Evolutionary conservation across 345 rosid genomes (phyloP).

Genomic region (Rhizophora mangle): DNA sequence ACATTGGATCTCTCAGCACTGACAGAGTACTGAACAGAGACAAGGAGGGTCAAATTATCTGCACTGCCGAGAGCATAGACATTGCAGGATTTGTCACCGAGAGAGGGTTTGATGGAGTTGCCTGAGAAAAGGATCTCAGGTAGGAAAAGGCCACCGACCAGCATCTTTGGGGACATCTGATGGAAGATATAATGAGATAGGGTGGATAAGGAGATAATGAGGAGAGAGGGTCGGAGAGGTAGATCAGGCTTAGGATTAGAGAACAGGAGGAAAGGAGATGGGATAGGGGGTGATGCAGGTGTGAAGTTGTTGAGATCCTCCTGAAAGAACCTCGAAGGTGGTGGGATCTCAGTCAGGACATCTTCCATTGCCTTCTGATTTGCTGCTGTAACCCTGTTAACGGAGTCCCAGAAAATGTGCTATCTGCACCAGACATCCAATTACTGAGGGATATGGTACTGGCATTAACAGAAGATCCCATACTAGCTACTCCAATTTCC

Average conservation of each 20-base stretch:
- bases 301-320: conserved; percentile 91
- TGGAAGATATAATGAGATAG: conserved; percentile 60
- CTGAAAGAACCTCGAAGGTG: conserved; percentile 89
- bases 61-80: conserved; percentile 48
- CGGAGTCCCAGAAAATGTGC: too few species aligned
- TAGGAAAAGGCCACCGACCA: conserved; percentile 65
- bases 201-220: conserved; percentile 65
- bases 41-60: conserved; percentile 43
- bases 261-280: conserved; percentile 68
- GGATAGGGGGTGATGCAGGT: conserved; percentile 44
- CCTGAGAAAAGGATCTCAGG: conserved; percentile 80
- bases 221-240: conserved; percentile 68
- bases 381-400: too few species aligned
- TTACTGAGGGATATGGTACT: too few species aligned
- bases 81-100: conserved; percentile 76
- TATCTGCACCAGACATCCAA: too few species aligned
- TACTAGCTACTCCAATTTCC: too few species aligned
- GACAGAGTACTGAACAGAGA: conserved; percentile 59
- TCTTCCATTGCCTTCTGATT: conserved; percentile 62
- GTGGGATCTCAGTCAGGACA: conserved; percentile 81
- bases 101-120: conserved; percentile 54
- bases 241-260: conserved; percentile 47
- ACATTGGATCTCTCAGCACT: conserved; percentile 63
- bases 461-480: too few species aligned
- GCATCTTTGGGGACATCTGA: conserved; percentile 51